A percentile compares a stretch with the other conserved stretches of the same genome.
These are phyloP conservation scores for Cryptosporidium tyzzeri DNA, from an alignment of 169 alveolate species.

Conservation along the genomic window DNA sequence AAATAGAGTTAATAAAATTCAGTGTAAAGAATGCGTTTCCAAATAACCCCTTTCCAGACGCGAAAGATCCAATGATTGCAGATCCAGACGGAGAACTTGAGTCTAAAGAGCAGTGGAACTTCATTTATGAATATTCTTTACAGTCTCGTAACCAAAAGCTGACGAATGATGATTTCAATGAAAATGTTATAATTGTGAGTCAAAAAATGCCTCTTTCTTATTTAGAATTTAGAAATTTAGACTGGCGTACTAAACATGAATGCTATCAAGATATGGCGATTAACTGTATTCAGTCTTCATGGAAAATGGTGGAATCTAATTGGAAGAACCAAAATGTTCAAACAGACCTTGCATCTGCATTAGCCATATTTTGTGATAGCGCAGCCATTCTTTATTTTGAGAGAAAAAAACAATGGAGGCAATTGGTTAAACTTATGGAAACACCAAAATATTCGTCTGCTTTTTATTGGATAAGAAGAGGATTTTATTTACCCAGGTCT, in stretches of 20 bases:
- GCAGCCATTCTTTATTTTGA: conserved; percentile 45
- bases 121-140: conserved; percentile 40
- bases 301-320: conserved; percentile 68
- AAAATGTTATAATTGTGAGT: conserved; percentile 28
- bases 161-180: not conserved
- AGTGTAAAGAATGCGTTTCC: conserved; percentile 28
- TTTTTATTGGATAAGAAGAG: conserved; percentile 66
- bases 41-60: conserved; percentile 35
- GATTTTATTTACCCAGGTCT: conserved; percentile 45
- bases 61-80: conserved; percentile 58
- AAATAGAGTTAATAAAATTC: conserved; percentile 30
- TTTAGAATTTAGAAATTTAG: conserved; percentile 52
- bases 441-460: conserved; percentile 24
- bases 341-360: conserved; percentile 70
- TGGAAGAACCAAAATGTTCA: conserved; percentile 21
- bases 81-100: conserved; percentile 70
- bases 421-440: conserved; percentile 29
- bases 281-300: conserved; percentile 69
- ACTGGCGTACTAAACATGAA: conserved; percentile 73
- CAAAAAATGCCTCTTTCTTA: conserved; percentile 61
- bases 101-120: conserved; percentile 67
- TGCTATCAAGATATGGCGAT: conserved; percentile 68
- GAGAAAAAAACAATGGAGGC: conserved; percentile 74
- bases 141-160: not conserved
- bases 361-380: conserved; percentile 66